Conservation (phyloP, 495 filamentous ascomycete genomes). For the Penicillium steckii region DNA sequence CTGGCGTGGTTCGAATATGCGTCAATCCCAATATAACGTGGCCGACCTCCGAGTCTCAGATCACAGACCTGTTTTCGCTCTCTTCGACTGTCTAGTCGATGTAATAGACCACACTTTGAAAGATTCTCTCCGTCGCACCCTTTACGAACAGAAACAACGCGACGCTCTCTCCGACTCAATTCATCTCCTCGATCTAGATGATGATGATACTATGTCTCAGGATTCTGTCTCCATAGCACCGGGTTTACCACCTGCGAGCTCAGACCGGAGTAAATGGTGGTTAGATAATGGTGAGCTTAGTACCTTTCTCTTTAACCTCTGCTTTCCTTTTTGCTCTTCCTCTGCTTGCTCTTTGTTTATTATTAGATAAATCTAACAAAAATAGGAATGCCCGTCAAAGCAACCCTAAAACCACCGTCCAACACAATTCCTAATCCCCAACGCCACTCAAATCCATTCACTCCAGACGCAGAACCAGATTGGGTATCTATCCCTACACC, state of each 20-base stretch:
- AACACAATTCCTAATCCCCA: constrained; percentile 65
- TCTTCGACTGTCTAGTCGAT: constrained; percentile 78
- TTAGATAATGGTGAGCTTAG: constrained; percentile 65
- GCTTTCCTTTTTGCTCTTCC: too few species aligned
- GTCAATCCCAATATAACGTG: constrained; percentile 75
- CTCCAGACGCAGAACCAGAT: constrained; percentile 63
- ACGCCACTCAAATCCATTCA: constrained; percentile 81
- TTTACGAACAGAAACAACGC: constrained; percentile 67
- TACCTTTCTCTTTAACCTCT: neutral
- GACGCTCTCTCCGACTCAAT: constrained; percentile 41
- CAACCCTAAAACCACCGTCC: constrained; percentile 62
- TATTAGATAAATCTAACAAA: too few species aligned
- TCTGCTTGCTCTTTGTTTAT: too few species aligned
- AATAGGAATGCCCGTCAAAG: constrained; percentile 72
- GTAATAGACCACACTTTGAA: constrained; percentile 73
- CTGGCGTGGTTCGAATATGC: constrained; percentile 77
- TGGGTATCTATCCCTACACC: constrained; percentile 56
- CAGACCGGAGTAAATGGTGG: constrained; percentile 92
- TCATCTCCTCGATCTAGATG: constrained; percentile 58
- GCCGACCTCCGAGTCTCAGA: constrained; percentile 86
- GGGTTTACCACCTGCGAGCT: constrained; percentile 84
- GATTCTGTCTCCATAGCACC: constrained; percentile 75
- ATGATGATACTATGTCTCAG: constrained; percentile 72
- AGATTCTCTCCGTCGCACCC: constrained; percentile 62
- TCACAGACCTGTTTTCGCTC: constrained; percentile 88